phyloP scores from a whole-genome alignment of 768 basidiomycete species.

The Termitomyces heimii region DNA sequence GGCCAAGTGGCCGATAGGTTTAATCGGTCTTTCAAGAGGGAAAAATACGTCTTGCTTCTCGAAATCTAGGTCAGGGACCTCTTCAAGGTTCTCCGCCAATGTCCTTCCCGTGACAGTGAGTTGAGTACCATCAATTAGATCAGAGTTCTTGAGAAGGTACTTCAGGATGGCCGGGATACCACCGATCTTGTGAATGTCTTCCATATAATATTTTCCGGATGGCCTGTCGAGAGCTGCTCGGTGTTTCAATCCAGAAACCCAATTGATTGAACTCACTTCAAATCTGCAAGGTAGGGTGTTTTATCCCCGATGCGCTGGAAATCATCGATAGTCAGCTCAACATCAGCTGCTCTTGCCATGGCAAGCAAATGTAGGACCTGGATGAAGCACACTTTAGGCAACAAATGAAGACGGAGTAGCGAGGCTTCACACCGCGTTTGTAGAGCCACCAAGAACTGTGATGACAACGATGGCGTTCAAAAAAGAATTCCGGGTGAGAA shows the following conservation, averaged over 20 bases:
- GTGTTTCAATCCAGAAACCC: neutral
- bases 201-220: conserved; percentile 85
- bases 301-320: conserved; percentile 77
- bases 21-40: conserved; percentile 73
- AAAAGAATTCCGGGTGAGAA: conserved; percentile 49
- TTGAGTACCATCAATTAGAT: conserved; percentile 75
- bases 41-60: conserved; percentile 72
- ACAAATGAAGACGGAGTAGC: neutral
- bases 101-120: conserved; percentile 92
- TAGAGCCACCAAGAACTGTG: conserved; percentile 80
- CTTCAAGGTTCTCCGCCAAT: conserved; percentile 78
- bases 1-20: conserved; percentile 79
- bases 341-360: conserved; percentile 76
- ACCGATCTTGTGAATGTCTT: conserved; percentile 82
- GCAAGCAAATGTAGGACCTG: conserved; percentile 81
- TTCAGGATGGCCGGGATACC: conserved; percentile 83
- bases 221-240: conserved; percentile 28
- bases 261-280: conserved; percentile 42
- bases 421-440: conserved; percentile 62
- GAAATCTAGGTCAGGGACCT: conserved; percentile 68
- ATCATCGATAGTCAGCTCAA: conserved; percentile 73
- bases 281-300: conserved; percentile 81
- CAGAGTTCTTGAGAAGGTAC: conserved; percentile 72
- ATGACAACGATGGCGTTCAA: conserved; percentile 80
- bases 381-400: neutral